These are phyloP conservation scores for Lophiostoma macrostomum DNA, from an alignment of 495 filamentous ascomycete species.

Conservation along the genomic window DNA sequence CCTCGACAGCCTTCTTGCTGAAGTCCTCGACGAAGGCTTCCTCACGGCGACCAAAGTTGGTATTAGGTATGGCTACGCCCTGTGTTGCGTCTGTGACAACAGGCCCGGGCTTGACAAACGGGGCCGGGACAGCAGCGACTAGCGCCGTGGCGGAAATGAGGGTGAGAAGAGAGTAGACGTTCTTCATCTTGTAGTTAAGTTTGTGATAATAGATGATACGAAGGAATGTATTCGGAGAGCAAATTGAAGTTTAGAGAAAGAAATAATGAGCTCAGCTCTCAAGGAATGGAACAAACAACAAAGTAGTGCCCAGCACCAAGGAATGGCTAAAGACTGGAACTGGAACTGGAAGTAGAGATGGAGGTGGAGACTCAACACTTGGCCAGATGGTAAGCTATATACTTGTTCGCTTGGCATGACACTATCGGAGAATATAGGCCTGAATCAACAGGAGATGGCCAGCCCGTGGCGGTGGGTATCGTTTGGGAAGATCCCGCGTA, in stretches of 20 bases:
- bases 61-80: slow-evolving; percentile 16
- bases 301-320: slow-evolving; percentile 30
- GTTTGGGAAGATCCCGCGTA: slow-evolving; percentile 12
- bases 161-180: slow-evolving; percentile 20
- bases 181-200: slow-evolving; percentile 27
- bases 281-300: slow-evolving; percentile 15
- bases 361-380: slow-evolving; percentile 1
- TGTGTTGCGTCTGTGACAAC: slow-evolving; percentile 14
- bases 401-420: background rate
- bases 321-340: slow-evolving; percentile 16
- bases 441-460: background rate
- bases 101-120: slow-evolving; percentile 23
- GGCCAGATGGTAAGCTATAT: slow-evolving; percentile 14
- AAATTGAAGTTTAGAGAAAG: slow-evolving; percentile 19
- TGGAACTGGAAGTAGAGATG: slow-evolving; percentile 15
- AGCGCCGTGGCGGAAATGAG: slow-evolving; percentile 28
- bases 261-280: slow-evolving; percentile 33
- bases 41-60: slow-evolving; percentile 18
- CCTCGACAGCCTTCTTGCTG: slow-evolving; percentile 13
- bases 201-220: background rate
- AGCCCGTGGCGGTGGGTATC: background rate
- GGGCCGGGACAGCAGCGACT: slow-evolving; percentile 24
- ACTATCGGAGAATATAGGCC: slow-evolving; percentile 3
- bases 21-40: slow-evolving; percentile 8
- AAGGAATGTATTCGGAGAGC: slow-evolving; percentile 14